phyloP scores from a whole-genome alignment of 2,329 filamentous ascomycete genomes.

The Hypoxylon sp. region DNA sequence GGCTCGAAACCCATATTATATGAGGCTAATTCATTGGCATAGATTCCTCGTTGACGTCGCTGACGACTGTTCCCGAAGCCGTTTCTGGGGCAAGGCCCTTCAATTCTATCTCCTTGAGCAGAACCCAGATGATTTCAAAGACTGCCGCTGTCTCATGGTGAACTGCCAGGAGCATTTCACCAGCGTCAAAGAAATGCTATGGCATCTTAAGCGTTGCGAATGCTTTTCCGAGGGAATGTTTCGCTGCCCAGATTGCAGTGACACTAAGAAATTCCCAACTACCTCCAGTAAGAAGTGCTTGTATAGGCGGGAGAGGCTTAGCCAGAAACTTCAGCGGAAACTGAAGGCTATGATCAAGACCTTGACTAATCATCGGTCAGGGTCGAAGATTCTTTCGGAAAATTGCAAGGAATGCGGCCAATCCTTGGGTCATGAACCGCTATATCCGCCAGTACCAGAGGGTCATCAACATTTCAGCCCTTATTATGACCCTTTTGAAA shows the following conservation, averaged over 20 bases:
- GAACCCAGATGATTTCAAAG: background rate
- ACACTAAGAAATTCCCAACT: conserved; percentile 16
- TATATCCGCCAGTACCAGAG: background rate
- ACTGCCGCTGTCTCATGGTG: conserved; percentile 28
- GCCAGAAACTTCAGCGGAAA: conserved; percentile 11
- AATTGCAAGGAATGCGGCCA: background rate
- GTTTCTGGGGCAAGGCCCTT: conserved; percentile 26
- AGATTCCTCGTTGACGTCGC: conserved; percentile 29
- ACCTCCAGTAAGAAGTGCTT: conserved; percentile 30
- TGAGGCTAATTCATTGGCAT: background rate
- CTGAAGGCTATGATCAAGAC: conserved; percentile 14
- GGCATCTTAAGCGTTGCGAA: conserved; percentile 34
- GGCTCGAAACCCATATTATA: background rate
- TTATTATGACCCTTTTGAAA: too few relatives aligned
- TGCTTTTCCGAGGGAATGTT: conserved; percentile 24
- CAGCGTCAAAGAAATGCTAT: conserved; percentile 27
- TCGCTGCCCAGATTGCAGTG: conserved; percentile 27
- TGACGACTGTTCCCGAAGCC: conserved; percentile 35
- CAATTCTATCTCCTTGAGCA: conserved; percentile 33
- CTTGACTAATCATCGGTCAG: conserved; percentile 1
- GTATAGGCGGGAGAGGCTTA: conserved; percentile 22
- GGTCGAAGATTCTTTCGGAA: background rate
- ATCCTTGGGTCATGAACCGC: too few relatives aligned
- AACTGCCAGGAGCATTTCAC: conserved; percentile 28
- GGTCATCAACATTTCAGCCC: too few relatives aligned